Evolutionary conservation across 179 eudicot species (phyloP), one percentile per base, ranked within the genome.

Genomic region (Silene vulgaris): DNA sequence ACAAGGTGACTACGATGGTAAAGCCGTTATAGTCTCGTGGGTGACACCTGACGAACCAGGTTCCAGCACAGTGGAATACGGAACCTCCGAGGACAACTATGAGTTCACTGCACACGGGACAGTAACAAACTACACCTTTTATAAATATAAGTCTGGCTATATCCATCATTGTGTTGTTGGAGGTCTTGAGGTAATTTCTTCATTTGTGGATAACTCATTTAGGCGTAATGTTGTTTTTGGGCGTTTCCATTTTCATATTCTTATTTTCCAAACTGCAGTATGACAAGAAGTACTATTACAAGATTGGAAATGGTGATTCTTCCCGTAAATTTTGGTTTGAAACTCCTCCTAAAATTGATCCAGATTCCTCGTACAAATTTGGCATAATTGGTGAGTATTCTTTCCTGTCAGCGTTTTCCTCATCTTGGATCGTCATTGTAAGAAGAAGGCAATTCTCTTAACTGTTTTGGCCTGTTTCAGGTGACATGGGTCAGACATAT

Each of bases 401-500:
- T 74, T 63, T 67, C 35, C 14, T 64, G 11, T 71, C 60, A 20
- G 8, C 48, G 8, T 8, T 37, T 0, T 40, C 12, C 19, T 37
- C 26, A 32, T 20, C 8, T 43, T 67, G 71, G 32, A 65, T 32
- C 23, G 20, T 3, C 16, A 1, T 7, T 12, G 9, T 32, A 65
- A 13, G 20, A 32, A 65, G 16, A 32, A 32, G 20, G 43, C 11
- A 61, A 63, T 54, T 65, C 29, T 45, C 74, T 50, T 50, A 26
- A n/a, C 66, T 72, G 0, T 29, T 76, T 56, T 62, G 72, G 66
- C 5, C 35, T 65, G 69, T 80, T 82, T 77, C 80, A 95, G 99
- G 99, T 80, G 99, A 95, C 84, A 78, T 95, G 82, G 99, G 99
- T 20, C 99, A 95, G 78, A 95, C 97, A 69, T 90, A 77, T 80